Evolutionary conservation across 495 filamentous ascomycete genomes (phyloP), one percentile per base, ranked within the genome.

Genomic region (Parachaetomium inaequale): DNA sequence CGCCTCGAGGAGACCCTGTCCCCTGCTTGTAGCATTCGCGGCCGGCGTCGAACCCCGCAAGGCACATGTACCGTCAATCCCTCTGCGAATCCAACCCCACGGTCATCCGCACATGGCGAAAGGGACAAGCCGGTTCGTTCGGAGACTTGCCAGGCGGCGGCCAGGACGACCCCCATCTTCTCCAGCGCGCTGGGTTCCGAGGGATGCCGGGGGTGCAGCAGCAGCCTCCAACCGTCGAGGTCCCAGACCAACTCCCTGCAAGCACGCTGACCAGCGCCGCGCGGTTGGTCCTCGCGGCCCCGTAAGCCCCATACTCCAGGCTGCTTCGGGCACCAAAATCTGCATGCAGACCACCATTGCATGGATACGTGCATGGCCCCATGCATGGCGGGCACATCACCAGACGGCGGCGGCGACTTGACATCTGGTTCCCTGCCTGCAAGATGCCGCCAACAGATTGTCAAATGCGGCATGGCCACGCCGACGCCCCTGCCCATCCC

Each of bases 301-400:
- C 40, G 11, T 21, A 0, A 3, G 23, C 23, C 32, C 40, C 21
- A 29, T 45, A 5, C 15, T 32, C 43, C 46, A 32, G 51, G 2
- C 42, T 34, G 21, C 8, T 42, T 49, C 58, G 25, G 57, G 40
- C 45, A 57, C 31, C 51, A 31, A 38, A 50, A n/a, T 32, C 57
- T 54, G 55, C 55, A 63, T 21, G 63, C 40, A 25, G 34, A 40
- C 63, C 55, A 38, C 59, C 38, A 36, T 49, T 55, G 55, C 59
- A 59, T 62, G 49, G 53, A 14, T 55, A 29, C 23, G 28, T 62
- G 60, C 64, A 65, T 52, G 36, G 4, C 54, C 52, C 43, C 63
- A 34, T 65, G 65, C 65, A 68, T 65, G 40, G 23, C 28, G 38
- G 50, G 49, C 55, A 52, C 63, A 65, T 68, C 66, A 68, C 58